A percentile compares a stretch with the other conserved stretches of the same genome.
These are phyloP conservation scores for Sporothrix euskadiensis DNA, from an alignment of 2,329 filamentous ascomycete species.

Conservation along the genomic window DNA sequence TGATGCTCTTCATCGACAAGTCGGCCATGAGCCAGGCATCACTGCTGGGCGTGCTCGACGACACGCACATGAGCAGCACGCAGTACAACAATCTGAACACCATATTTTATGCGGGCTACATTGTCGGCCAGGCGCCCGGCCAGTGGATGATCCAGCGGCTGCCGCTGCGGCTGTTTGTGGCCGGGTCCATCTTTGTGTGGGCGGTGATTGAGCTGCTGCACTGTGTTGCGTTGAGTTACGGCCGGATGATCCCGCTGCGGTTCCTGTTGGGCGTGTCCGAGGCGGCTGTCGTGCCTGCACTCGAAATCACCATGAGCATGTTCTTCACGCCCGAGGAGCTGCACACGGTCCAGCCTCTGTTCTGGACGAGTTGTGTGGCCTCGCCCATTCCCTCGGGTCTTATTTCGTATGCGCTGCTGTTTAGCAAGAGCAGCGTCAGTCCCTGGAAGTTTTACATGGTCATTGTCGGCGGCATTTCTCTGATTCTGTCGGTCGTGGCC, in stretches of 20 bases:
- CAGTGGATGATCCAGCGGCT: slow-evolving; percentile 46
- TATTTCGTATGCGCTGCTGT: slow-evolving; percentile 46
- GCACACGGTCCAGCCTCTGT: slow-evolving; percentile 40
- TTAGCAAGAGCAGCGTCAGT: slow-evolving; percentile 37
- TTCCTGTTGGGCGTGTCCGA: slow-evolving; percentile 39
- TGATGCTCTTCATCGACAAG: slow-evolving; percentile 46
- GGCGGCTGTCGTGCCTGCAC: slow-evolving; percentile 40
- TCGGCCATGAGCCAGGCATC: slow-evolving; percentile 45
- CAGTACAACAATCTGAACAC: slow-evolving; percentile 47
- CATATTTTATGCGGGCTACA: slow-evolving; percentile 45
- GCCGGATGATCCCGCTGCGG: slow-evolving; percentile 42
- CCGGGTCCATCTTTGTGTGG: slow-evolving; percentile 41
- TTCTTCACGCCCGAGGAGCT: slow-evolving; percentile 44
- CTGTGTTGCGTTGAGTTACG: slow-evolving; percentile 41
- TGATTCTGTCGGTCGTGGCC: slow-evolving; percentile 40
- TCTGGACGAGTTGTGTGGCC: slow-evolving; percentile 40
- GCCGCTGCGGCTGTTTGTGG: slow-evolving; percentile 43
- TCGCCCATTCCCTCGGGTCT: slow-evolving; percentile 45
- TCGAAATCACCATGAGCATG: slow-evolving; percentile 47
- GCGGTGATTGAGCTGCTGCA: slow-evolving; percentile 43
- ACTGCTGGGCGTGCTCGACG: slow-evolving; percentile 46
- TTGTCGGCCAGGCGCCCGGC: slow-evolving; percentile 43
- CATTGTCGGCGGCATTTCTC: slow-evolving; percentile 41
- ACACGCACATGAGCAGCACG: slow-evolving; percentile 42
- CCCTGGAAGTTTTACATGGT: slow-evolving; percentile 47